Percentiles rank a stretch among this genome's conserved stretches.
These are phyloP conservation scores for Ustilago vetiveriae DNA, from an alignment of 1,284 basidiomycete genomes.

Conservation along the genomic window DNA sequence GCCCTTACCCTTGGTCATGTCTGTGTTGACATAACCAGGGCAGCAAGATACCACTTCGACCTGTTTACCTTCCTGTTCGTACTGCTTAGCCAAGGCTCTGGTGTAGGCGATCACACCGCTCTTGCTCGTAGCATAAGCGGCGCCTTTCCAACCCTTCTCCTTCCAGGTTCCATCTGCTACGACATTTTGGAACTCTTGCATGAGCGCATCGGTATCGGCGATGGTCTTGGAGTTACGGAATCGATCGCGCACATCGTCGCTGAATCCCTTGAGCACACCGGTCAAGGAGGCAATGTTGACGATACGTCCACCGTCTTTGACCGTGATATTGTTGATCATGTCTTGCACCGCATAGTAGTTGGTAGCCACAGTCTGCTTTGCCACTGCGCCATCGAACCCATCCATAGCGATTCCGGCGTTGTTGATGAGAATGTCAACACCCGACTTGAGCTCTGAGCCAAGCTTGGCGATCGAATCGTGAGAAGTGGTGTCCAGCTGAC, in stretches of 20 bases:
- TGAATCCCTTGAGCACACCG: slow-evolving; percentile 52
- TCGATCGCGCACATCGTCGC: slow-evolving; percentile 33
- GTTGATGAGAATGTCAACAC: slow-evolving; percentile 58
- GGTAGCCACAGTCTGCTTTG: slow-evolving; percentile 55
- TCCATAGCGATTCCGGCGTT: slow-evolving; percentile 64
- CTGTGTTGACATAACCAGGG: slow-evolving; percentile 63
- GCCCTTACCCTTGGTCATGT: slow-evolving; percentile 60
- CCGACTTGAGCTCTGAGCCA: slow-evolving; percentile 26
- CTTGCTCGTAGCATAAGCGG: slow-evolving; percentile 61
- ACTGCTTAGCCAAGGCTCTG: slow-evolving; percentile 47
- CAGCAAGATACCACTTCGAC: slow-evolving; percentile 58
- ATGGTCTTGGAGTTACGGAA: slow-evolving; percentile 40
- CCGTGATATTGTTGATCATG: slow-evolving; percentile 46
- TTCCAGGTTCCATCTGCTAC: slow-evolving; percentile 52
- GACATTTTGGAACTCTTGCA: slow-evolving; percentile 49
- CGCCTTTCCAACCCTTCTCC: slow-evolving; percentile 61
- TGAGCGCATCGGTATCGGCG: slow-evolving; percentile 46
- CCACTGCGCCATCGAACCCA: slow-evolving; percentile 57
- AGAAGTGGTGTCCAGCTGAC: slow-evolving; percentile 38
- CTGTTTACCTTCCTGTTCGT: slow-evolving; percentile 31
- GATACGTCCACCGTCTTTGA: slow-evolving; percentile 48
- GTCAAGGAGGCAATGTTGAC: slow-evolving; percentile 57
- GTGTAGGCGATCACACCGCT: slow-evolving; percentile 55
- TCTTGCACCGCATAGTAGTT: slow-evolving; percentile 62
- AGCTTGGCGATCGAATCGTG: slow-evolving; percentile 41